phyloP scores from a whole-genome alignment of 257 asterid genomes.

The Solanum lycopersicoides region DNA sequence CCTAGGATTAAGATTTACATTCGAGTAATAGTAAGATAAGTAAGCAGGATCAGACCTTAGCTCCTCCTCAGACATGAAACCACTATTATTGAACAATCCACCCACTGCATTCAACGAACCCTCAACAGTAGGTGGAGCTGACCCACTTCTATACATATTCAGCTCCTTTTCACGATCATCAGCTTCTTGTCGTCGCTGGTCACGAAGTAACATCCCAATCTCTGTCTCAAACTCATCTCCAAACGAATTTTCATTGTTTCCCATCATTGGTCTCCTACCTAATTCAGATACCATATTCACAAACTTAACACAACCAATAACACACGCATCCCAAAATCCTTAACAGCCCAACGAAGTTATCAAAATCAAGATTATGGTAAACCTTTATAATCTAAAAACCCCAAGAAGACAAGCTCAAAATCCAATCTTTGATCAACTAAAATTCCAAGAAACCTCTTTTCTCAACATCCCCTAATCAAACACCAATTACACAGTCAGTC shows the following conservation, averaged over 20 bases:
- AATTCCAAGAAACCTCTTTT: background rate
- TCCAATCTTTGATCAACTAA: background rate
- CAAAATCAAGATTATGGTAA: background rate
- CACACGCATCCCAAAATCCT: background rate
- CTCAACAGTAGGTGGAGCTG: conserved; percentile 98
- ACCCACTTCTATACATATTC: conserved; percentile 91
- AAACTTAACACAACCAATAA: background rate
- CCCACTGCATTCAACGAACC: conserved; percentile 90
- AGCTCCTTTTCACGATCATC: conserved; percentile 89
- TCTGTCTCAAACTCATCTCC: conserved; percentile 87
- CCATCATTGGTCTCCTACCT: conserved; percentile 67
- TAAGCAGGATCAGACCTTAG: conserved; percentile 96
- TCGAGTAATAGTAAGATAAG: conserved; percentile 72
- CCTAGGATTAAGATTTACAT: conserved; percentile 92
- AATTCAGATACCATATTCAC: conserved; percentile 61
- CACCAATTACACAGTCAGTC: background rate
- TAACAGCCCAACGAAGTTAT: background rate
- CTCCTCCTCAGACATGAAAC: conserved; percentile 77
- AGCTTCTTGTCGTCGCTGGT: conserved; percentile 58
- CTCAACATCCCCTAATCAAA: background rate
- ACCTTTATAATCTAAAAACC: background rate
- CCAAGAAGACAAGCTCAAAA: background rate
- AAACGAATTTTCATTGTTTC: conserved; percentile 59
- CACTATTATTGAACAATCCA: conserved; percentile 65
- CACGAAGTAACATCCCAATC: conserved; percentile 64